Evolutionary conservation across 1,284 basidiomycete species (phyloP), one percentile per base, ranked within the genome.

Genomic region (Sphagnurus paluster): DNA sequence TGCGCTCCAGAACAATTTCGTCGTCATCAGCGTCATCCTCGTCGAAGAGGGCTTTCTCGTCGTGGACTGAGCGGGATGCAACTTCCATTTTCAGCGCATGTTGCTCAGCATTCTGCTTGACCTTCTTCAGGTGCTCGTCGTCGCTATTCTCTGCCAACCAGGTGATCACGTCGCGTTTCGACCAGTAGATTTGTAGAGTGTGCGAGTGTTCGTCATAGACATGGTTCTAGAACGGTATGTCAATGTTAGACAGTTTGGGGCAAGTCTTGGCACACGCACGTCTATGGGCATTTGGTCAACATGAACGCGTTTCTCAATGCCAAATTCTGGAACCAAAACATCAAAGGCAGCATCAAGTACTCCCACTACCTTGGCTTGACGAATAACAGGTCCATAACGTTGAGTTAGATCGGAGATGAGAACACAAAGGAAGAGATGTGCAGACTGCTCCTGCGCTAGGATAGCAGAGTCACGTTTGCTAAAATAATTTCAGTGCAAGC

Each of bases 241-340:
- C 42, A 56, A 44, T 50, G 52, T 30, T 42, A 23, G 17, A 36
- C 21, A 23, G 14, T 29, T 16, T 34, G 21, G 19, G 32, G 10
- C 5, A 39, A 29, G 14, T 24, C n/a, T n/a, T n/a, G n/a, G n/a
- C n/a, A n/a, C 3, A 66, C 85, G 68, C 62, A 92, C 90, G 55
- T 95, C 91, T 45, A 96, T 91, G 13, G 97, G 96, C 87, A 99
- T 97, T 70, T 98, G 94, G 67, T 99, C 97, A 38, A 96, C 90
- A 61, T 99, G 96, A 2, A 98, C 93, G 38, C 96, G 82, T 77
- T 99, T 99, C 75, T 99, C 97, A 58, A 99, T 95, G 38, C 92
- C 90, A 61, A 97, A 96, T 62, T 97, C 94, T 39, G 93, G 90
- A 37, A 94, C 79, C 21, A 93, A 71, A 32, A 99, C 93, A 63